Conservation (phyloP, 2,329 filamentous ascomycete species). For the Neofusicoccum umdonicola region DNA sequence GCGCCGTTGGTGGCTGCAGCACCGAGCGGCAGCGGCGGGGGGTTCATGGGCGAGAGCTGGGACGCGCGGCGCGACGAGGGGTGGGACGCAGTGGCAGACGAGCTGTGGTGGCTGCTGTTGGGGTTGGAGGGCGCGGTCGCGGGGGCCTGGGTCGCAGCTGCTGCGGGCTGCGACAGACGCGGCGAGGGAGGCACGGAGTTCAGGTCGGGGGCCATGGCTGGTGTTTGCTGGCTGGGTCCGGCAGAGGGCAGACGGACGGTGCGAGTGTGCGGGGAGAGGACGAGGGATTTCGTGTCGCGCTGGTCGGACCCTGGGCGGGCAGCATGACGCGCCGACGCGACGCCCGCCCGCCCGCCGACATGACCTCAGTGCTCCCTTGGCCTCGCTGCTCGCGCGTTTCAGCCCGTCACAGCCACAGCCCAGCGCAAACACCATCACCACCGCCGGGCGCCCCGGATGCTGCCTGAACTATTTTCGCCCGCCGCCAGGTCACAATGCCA, state of each 20-base stretch:
- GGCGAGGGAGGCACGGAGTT: slow-evolving; percentile 45
- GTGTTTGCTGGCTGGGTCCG: slow-evolving; percentile 13
- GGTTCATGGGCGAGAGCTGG: slow-evolving; percentile 47
- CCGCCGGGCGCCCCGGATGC: not conserved
- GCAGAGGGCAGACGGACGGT: not conserved
- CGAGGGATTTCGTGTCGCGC: not conserved
- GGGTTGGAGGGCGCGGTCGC: slow-evolving; percentile 28
- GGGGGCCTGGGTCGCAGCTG: slow-evolving; percentile 28
- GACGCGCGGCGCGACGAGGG: slow-evolving; percentile 46
- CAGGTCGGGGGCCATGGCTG: slow-evolving; percentile 49
- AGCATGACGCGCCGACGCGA: slow-evolving; percentile 12
- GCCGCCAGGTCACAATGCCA: not conserved
- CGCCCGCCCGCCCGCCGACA: not conserved
- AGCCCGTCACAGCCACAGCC: not conserved
- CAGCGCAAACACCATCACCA: not conserved
- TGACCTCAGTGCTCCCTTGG: not conserved
- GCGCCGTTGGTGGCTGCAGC: slow-evolving; percentile 21
- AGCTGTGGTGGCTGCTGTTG: slow-evolving; percentile 31
- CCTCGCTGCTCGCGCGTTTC: not conserved
- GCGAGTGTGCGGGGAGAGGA: slow-evolving; percentile 2
- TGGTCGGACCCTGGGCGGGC: not conserved
- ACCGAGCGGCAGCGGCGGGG: slow-evolving; percentile 42
- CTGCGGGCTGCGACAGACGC: slow-evolving; percentile 31
- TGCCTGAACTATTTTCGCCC: not conserved
- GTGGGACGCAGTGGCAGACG: slow-evolving; percentile 33